phyloP scores from a whole-genome alignment of 805 yeast genomes.

The Alloascoidea africana region DNA sequence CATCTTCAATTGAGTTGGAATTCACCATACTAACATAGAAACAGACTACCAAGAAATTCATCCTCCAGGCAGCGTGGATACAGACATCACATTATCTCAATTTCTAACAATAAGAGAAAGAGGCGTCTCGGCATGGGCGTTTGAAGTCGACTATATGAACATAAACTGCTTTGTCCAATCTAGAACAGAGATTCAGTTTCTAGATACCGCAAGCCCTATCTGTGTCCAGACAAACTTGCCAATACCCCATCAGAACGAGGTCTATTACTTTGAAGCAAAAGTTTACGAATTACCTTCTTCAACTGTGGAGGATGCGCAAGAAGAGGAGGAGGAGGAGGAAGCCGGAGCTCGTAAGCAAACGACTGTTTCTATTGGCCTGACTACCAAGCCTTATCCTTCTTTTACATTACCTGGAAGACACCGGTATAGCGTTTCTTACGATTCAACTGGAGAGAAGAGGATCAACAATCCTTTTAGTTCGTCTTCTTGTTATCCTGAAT shows the following conservation, averaged over 20 bases:
- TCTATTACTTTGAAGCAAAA: slow-evolving; percentile 55
- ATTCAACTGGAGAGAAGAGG: slow-evolving; percentile 55
- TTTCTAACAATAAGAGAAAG: slow-evolving; percentile 17
- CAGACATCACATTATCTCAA: slow-evolving; percentile 25
- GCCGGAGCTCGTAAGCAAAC: too few relatives aligned
- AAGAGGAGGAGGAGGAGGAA: too few relatives aligned
- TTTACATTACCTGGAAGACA: slow-evolving; percentile 65
- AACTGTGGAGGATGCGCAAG: slow-evolving; percentile 11
- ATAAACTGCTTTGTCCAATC: not conserved
- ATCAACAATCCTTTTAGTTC: slow-evolving; percentile 43
- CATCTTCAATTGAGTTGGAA: too few relatives aligned
- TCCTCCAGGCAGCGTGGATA: slow-evolving; percentile 14
- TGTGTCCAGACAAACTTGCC: slow-evolving; percentile 8
- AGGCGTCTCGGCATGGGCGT: slow-evolving; percentile 2
- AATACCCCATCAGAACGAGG: slow-evolving; percentile 27
- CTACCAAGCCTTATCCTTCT: slow-evolving; percentile 60
- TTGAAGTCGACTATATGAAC: not conserved
- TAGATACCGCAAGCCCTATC: not conserved
- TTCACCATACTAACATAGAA: too few relatives aligned
- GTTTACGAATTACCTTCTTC: slow-evolving; percentile 24
- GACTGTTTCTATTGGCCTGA: slow-evolving; percentile 47
- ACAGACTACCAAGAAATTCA: slow-evolving; percentile 15
- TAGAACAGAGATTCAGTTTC: slow-evolving; percentile 1
- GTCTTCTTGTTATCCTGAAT: slow-evolving; percentile 22
- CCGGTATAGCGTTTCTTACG: slow-evolving; percentile 57